Evolutionary conservation across 345 rosid species (phyloP).

Genomic region (Lepidium aucheri): DNA sequence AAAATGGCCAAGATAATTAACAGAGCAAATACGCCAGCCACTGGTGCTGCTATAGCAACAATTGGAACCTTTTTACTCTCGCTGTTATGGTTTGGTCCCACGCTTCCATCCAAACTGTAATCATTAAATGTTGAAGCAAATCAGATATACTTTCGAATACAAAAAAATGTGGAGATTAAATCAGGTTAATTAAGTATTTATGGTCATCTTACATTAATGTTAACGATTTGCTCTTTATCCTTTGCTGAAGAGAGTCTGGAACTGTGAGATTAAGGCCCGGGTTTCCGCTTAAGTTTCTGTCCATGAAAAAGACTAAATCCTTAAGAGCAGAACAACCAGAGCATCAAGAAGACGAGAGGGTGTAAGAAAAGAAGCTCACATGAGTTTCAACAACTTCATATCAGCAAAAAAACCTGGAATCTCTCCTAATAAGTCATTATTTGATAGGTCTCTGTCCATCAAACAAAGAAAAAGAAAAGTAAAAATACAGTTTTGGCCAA

Average conservation of each 20-base stretch:
- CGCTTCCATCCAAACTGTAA: neutral
- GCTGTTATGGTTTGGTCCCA: neutral
- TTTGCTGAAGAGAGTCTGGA: neutral
- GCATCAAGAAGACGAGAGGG: neutral
- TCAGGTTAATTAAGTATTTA: neutral
- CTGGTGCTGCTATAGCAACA: neutral
- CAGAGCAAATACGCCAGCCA: neutral
- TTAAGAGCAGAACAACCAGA: neutral
- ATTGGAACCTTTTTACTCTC: neutral
- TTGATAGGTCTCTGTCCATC: conserved; percentile 40
- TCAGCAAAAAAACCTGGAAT: conserved; percentile 34
- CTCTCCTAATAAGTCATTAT: conserved; percentile 29
- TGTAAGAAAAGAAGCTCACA: conserved; percentile 27
- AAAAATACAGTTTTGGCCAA: too few relatives aligned
- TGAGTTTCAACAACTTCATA: conserved; percentile 26
- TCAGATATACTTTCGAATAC: neutral
- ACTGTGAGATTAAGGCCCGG: neutral
- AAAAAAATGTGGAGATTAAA: neutral
- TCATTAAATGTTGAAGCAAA: neutral
- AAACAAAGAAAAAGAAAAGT: neutral
- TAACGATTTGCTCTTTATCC: neutral
- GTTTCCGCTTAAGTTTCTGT: conserved; percentile 4
- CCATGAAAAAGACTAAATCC: neutral
- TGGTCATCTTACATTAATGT: neutral
- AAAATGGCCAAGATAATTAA: neutral